phyloP scores from a whole-genome alignment of 768 basidiomycete species.

The Daedaleopsis nitida region DNA sequence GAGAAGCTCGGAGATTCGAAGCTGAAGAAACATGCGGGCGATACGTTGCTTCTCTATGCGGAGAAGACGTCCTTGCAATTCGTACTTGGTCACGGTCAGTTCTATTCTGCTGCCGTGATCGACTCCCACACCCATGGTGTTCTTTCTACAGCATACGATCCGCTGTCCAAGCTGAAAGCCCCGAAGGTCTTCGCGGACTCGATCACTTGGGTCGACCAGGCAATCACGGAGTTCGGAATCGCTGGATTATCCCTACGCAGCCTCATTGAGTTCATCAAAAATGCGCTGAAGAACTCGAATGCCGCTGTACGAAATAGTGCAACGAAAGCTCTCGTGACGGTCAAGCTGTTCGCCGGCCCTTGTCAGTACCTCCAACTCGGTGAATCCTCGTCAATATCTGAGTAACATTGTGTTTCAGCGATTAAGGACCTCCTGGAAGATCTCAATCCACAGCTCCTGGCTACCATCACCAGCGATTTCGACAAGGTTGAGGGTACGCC shows the following conservation, averaged over 20 bases:
- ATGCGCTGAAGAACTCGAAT: conserved; percentile 88
- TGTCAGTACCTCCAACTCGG: conserved; percentile 47
- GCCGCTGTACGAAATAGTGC: conserved; percentile 91
- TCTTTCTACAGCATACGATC: conserved; percentile 69
- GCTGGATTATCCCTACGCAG: conserved; percentile 79
- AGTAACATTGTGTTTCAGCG: conserved; percentile 45
- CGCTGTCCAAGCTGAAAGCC: conserved; percentile 92
- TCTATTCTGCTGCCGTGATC: conserved; percentile 18
- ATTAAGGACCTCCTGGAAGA: conserved; percentile 93
- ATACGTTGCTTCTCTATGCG: conserved; percentile 77
- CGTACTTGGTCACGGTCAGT: conserved; percentile 85
- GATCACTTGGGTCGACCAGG: conserved; percentile 83
- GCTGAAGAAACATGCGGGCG: conserved; percentile 94
- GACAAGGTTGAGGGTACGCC: conserved; percentile 83
- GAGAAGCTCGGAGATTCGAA: conserved; percentile 98
- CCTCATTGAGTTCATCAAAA: conserved; percentile 91
- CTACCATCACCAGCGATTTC: conserved; percentile 89
- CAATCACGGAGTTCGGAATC: conserved; percentile 89
- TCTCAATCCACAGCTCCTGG: conserved; percentile 88
- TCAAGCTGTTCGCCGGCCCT: conserved; percentile 89
- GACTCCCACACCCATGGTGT: too few species aligned
- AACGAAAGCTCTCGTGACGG: conserved; percentile 88
- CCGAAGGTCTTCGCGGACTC: conserved; percentile 96
- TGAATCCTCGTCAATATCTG: neutral
- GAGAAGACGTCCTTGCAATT: conserved; percentile 96